These are phyloP conservation scores for Monosporascus sp. DNA, from an alignment of 2,329 filamentous ascomycete genomes.

Conservation along the genomic window DNA sequence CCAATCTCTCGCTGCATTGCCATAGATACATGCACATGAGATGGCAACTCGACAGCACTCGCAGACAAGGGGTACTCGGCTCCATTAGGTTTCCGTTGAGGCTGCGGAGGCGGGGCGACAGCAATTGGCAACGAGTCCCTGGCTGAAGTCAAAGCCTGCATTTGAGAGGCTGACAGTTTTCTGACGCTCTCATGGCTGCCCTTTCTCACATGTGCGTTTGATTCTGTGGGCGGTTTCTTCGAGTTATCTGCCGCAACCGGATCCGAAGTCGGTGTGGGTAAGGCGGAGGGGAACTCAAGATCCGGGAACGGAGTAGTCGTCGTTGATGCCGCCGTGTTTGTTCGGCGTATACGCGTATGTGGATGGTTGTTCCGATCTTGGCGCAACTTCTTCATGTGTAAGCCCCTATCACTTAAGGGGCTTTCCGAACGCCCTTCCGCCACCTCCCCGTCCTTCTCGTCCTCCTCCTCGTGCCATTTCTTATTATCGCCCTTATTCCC, in stretches of 20 bases:
- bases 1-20: slow-evolving; percentile 26
- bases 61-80: slow-evolving; percentile 32
- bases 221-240: slow-evolving; percentile 15
- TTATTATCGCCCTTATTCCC: neutral
- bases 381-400: neutral
- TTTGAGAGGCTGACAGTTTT: slow-evolving; percentile 52
- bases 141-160: slow-evolving; percentile 50
- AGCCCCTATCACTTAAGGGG: neutral
- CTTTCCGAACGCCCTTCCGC: neutral
- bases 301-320: neutral
- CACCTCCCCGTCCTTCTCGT: neutral
- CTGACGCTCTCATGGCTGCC: slow-evolving; percentile 39
- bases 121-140: slow-evolving; percentile 55
- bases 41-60: slow-evolving; percentile 27
- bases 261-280: neutral
- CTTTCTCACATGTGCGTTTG: slow-evolving; percentile 14
- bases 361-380: neutral
- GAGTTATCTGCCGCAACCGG: neutral
- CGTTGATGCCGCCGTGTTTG: neutral
- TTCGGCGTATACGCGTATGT: neutral
- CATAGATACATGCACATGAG: slow-evolving; percentile 25
- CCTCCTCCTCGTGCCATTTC: neutral
- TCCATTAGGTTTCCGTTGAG: slow-evolving; percentile 25
- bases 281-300: neutral
- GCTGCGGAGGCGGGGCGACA: slow-evolving; percentile 25